Evolutionary conservation across 495 filamentous ascomycete species (phyloP).

Genomic region (Penicillium longicatenatum): DNA sequence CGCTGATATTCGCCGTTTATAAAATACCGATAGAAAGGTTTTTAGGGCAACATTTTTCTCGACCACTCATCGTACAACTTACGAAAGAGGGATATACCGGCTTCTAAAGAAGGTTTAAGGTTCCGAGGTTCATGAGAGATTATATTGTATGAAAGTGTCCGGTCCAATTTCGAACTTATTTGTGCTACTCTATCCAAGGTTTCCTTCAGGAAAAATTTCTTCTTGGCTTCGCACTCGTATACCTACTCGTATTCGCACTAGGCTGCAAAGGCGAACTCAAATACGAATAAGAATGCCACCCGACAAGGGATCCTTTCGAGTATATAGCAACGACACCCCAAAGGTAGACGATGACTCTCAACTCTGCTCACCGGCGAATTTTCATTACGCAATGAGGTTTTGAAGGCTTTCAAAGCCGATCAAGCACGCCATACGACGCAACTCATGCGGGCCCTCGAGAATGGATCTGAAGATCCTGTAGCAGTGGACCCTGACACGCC

Average conservation of each 20-base stretch:
- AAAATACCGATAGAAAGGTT: neutral
- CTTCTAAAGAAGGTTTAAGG: neutral
- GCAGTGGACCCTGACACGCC: neutral
- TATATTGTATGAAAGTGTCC: neutral
- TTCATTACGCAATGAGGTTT: neutral
- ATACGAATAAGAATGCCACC: constrained; percentile 1
- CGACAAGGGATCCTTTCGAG: neutral
- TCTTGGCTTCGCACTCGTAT: neutral
- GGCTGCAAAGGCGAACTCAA: neutral
- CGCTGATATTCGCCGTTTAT: too few species aligned
- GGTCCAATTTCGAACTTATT: neutral
- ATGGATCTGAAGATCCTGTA: neutral
- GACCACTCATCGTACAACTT: too few species aligned
- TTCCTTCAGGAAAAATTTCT: neutral
- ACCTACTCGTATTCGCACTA: neutral
- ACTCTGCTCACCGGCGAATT: neutral
- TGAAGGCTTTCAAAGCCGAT: neutral
- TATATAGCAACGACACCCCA: neutral
- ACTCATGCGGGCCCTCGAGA: neutral
- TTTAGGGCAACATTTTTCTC: neutral
- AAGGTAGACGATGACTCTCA: neutral
- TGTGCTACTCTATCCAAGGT: neutral
- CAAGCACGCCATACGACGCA: neutral
- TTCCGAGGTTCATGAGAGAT: neutral
- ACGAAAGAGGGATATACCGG: neutral